Percentiles rank a stretch among this genome's conserved stretches.
Evolutionary conservation across 1,284 basidiomycete species (phyloP).

Genomic region (Uromyces viciae-fabae): DNA sequence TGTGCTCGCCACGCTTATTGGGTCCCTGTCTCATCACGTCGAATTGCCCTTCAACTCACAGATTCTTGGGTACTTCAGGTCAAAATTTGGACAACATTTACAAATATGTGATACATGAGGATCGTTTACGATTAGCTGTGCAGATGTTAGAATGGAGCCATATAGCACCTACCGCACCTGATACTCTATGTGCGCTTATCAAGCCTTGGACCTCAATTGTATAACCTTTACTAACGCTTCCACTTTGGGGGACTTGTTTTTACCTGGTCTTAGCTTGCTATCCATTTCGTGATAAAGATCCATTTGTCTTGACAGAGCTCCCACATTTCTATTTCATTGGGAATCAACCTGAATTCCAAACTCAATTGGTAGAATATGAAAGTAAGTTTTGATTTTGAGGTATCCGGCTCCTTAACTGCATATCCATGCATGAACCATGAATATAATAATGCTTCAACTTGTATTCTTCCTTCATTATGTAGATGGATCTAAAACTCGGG

Average conservation of each 20-base stretch:
- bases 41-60: constrained; percentile 51
- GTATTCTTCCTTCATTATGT: too few relatives aligned
- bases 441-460: too few relatives aligned
- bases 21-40: background rate
- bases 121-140: constrained; percentile 68
- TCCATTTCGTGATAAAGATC: constrained; percentile 81
- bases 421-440: background rate
- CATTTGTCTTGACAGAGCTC: constrained; percentile 77
- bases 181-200: constrained; percentile 70
- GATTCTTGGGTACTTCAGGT: constrained; percentile 76
- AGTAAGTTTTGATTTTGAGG: background rate
- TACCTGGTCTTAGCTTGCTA: constrained; percentile 69
- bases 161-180: constrained; percentile 93
- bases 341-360: constrained; percentile 78
- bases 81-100: constrained; percentile 92
- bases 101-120: constrained; percentile 70
- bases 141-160: constrained; percentile 88
- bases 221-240: background rate
- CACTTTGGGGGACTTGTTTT: background rate
- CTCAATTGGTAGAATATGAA: constrained; percentile 62
- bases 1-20: too few relatives aligned
- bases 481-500: constrained; percentile 58
- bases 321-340: constrained; percentile 91
- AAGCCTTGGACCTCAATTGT: background rate
- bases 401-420: background rate